Evolutionary conservation across 345 rosid genomes (phyloP).

Genomic region (Populus nigra): DNA sequence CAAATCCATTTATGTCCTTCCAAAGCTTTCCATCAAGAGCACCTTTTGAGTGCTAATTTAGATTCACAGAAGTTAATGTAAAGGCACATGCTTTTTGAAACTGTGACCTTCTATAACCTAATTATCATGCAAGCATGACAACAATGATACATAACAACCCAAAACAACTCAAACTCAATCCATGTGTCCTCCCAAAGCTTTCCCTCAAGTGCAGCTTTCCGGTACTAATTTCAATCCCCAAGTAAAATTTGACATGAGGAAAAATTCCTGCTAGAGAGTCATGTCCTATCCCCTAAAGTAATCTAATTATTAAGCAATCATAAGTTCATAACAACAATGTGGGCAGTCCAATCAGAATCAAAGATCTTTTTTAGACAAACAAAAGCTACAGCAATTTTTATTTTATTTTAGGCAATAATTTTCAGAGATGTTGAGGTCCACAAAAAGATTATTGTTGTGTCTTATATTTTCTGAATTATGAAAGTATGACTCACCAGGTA

Average conservation of each 20-base stretch:
- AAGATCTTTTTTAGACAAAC: neutral
- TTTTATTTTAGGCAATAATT: neutral
- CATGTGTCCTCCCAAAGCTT: neutral
- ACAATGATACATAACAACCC: neutral
- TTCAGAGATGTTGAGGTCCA: neutral
- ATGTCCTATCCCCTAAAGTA: neutral
- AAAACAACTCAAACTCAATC: neutral
- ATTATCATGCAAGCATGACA: neutral
- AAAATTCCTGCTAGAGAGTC: neutral
- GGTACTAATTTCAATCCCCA: neutral
- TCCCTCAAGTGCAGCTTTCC: neutral
- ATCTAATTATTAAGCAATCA: neutral
- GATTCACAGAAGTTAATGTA: neutral
- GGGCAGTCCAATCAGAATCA: neutral
- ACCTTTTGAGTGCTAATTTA: neutral
- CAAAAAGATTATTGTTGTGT: neutral
- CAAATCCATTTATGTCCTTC: too few relatives aligned
- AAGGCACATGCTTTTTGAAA: neutral
- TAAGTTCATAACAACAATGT: neutral
- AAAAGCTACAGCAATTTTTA: neutral
- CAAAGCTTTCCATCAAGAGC: neutral
- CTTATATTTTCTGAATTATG: neutral
- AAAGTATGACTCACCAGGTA: conserved; percentile 66
- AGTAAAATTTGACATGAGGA: neutral
- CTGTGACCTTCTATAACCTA: neutral